Percentiles rank a stretch among this genome's conserved stretches.
Evolutionary conservation across 768 basidiomycete species (phyloP).

Genomic region (Lepiota brunneoincarnata): DNA sequence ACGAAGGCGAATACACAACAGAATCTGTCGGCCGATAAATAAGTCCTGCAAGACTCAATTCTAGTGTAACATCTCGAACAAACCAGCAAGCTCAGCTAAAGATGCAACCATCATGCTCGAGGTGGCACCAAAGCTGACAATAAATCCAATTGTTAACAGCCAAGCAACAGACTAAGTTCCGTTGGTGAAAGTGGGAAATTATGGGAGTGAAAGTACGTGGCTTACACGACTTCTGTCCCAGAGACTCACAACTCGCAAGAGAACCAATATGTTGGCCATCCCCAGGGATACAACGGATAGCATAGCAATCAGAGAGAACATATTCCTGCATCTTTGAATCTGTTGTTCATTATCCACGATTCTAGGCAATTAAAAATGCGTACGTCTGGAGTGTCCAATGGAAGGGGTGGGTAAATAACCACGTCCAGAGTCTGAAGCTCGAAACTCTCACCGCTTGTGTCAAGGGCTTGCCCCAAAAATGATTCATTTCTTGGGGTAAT

Average conservation of each 20-base stretch:
- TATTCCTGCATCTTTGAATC: slow-evolving; percentile 24
- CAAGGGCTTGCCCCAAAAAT: not conserved
- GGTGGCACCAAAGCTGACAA: too few relatives aligned
- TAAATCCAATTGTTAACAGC: slow-evolving; percentile 13
- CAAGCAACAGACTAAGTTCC: too few relatives aligned
- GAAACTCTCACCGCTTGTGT: not conserved
- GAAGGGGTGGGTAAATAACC: too few relatives aligned
- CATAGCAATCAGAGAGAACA: slow-evolving; percentile 22
- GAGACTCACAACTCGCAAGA: slow-evolving; percentile 30
- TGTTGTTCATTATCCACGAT: not conserved
- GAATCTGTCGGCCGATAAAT: not conserved
- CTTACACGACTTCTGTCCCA: slow-evolving; percentile 27
- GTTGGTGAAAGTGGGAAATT: too few relatives aligned
- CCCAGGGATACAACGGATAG: slow-evolving; percentile 25
- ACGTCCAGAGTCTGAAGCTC: too few relatives aligned
- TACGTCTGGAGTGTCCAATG: too few relatives aligned
- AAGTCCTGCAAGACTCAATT: too few relatives aligned
- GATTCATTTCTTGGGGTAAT: not conserved
- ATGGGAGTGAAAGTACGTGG: too few relatives aligned
- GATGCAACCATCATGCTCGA: not conserved
- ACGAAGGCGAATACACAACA: slow-evolving; percentile 17
- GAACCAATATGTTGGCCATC: slow-evolving; percentile 28
- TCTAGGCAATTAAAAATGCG: too few relatives aligned
- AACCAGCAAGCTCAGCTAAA: not conserved
- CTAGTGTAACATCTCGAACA: too few relatives aligned